Conservation (phyloP, 2,329 filamentous ascomycete species). For the Furcasterigmium sp. region DNA sequence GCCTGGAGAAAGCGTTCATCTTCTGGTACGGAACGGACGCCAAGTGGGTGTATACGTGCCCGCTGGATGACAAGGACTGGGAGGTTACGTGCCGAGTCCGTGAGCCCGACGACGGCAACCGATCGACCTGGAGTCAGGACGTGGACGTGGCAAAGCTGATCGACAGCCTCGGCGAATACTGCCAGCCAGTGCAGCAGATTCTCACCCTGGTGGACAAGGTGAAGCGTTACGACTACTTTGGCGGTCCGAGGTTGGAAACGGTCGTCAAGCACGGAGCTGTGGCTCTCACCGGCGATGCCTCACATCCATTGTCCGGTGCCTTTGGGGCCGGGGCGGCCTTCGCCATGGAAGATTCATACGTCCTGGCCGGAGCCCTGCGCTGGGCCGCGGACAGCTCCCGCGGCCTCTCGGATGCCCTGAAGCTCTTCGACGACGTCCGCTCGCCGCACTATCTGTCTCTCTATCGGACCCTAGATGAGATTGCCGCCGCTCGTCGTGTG, state of each 20-base stretch:
- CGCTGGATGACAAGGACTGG: conserved; percentile 24
- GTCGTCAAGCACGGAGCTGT: conserved; percentile 19
- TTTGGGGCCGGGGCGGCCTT: conserved; percentile 33
- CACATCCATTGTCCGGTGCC: conserved; percentile 45
- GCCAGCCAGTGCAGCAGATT: conserved; percentile 20
- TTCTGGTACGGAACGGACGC: conserved; percentile 26
- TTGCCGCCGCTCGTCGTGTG: conserved; percentile 11
- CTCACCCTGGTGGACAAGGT: conserved; percentile 18
- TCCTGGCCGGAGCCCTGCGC: conserved; percentile 16
- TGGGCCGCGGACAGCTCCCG: conserved; percentile 14
- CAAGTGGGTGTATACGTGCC: conserved; percentile 25
- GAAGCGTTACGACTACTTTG: conserved; percentile 23
- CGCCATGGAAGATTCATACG: conserved; percentile 26
- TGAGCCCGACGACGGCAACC: conserved; percentile 13
- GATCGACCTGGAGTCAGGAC: conserved; percentile 22
- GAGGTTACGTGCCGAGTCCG: conserved; percentile 21
- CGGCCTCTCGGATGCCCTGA: conserved; percentile 14
- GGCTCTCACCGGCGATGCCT: conserved; percentile 49
- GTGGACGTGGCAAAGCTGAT: conserved; percentile 14
- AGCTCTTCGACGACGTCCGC: conserved; percentile 19
- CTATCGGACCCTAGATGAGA: conserved; percentile 19
- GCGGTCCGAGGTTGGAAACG: conserved; percentile 19
- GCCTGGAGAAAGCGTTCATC: conserved; percentile 18
- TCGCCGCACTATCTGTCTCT: conserved; percentile 21
- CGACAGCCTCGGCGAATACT: conserved; percentile 20